phyloP scores from a whole-genome alignment of 345 rosid species.

The Citrus inodora region DNA sequence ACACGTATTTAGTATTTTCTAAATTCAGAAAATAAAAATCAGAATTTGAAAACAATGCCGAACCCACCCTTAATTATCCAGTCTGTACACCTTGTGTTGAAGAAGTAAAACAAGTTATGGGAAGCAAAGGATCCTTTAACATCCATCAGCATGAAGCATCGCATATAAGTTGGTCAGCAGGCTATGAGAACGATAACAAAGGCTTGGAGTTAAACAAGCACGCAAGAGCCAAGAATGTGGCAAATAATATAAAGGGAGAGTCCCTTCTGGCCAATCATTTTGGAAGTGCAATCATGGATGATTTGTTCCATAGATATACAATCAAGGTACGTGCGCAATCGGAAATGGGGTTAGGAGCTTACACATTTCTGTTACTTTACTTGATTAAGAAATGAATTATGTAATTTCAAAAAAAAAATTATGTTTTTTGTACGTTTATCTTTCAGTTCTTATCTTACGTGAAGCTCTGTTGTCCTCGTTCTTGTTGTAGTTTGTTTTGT shows the following conservation, averaged over 20 bases:
- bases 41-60: no score
- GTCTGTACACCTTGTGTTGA: background rate
- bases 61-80: background rate
- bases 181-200: background rate
- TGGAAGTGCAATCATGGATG: slow-evolving; percentile 6
- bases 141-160: background rate
- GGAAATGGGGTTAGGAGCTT: background rate
- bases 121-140: background rate
- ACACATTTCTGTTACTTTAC: background rate
- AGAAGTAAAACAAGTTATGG: background rate
- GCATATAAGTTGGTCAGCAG: background rate
- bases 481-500: no score
- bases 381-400: background rate
- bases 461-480: no score
- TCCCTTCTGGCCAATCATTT: slow-evolving; percentile 8
- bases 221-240: background rate
- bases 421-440: no score
- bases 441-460: no score
- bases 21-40: no score
- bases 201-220: background rate
- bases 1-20: no score
- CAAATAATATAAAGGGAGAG: background rate
- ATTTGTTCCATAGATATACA: background rate
- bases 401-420: no score
- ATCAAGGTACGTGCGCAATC: background rate